Base-by-base conservation (phyloP, 768 basidiomycete species). In the Serendipita sp. region DNA sequence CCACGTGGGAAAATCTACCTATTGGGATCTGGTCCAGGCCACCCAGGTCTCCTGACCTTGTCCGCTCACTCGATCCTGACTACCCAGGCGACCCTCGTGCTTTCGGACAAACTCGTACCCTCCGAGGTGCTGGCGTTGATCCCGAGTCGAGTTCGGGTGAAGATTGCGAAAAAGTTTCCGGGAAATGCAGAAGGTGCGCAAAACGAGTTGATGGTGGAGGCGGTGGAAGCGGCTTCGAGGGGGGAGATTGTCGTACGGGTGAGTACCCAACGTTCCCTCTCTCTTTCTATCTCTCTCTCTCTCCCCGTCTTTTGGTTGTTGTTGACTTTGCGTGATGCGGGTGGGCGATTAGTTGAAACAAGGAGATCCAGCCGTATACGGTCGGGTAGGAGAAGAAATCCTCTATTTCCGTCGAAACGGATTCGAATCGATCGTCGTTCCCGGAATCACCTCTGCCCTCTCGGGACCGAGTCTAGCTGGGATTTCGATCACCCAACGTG, bases 141-240 rank as follows among this genome's bases (percentile, higher is more conserved):
- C 63, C 95, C 94, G 0, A 73, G 78, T 3, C 74, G 71, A 28
- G 74, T 73, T 38, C 18, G 65, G 0, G 15, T 34, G 0, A 28
- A 38, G 45, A 96, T 98, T 69, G 96, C 96, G 16, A 86, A 87
- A 68, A 99, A 99, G 71, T 97, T 95, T 76, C 96, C 96, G 0
- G 96, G 96, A 0, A 98, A 98, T 71, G 91, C 92, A 1, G 95
- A 99, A 58, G 86, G 87, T 13, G 92, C 94, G 1, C 96, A 99
- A 73, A 81, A 79, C 44, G 96, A 98, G 75, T 84, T 98, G 80
- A 95, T 96, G 91, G 83, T 88, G 66, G 83, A 86, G 3, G 96
- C 92, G 1, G 76, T 97, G 7, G 88, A 87, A 36, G 92, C 85
- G 11, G 94, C 91, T 0, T 77, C 74, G 60, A 79, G 78, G 16